A percentile compares a stretch with the other conserved stretches of the same genome.
These are phyloP conservation scores for Sanghuangporus weigelae DNA, from an alignment of 1,284 basidiomycete species.

Conservation along the genomic window DNA sequence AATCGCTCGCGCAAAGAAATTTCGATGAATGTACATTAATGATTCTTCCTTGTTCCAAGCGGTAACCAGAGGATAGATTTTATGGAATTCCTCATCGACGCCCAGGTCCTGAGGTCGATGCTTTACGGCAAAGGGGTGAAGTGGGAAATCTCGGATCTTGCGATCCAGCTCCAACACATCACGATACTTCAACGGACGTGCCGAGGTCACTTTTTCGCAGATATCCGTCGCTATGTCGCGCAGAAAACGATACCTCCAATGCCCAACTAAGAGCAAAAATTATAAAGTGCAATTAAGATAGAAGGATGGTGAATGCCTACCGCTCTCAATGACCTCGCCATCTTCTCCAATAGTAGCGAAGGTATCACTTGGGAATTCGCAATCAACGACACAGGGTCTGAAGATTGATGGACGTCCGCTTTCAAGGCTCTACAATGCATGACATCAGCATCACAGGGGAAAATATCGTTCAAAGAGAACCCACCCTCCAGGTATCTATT, in stretches of 20 bases:
- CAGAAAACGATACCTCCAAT: conserved; percentile 17
- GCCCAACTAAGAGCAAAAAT: conserved; percentile 5
- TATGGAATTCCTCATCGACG: not conserved
- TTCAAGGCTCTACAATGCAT: conserved; percentile 8
- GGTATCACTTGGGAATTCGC: conserved; percentile 11
- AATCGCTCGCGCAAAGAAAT: conserved; percentile 20
- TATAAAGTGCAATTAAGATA: not conserved
- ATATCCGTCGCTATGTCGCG: conserved; percentile 12
- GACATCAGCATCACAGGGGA: not conserved
- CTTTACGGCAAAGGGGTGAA: not conserved
- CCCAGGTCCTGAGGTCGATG: not conserved
- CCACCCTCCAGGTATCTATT: conserved; percentile 7
- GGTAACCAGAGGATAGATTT: conserved; percentile 4
- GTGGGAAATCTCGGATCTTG: conserved; percentile 16
- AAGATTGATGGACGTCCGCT: conserved; percentile 12
- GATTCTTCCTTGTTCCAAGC: conserved; percentile 7
- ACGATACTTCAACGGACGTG: conserved; percentile 15
- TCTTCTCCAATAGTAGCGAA: not conserved
- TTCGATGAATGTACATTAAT: conserved; percentile 18
- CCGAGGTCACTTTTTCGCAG: conserved; percentile 9
- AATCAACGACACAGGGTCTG: not conserved
- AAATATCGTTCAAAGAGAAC: not conserved
- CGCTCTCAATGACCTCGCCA: not conserved
- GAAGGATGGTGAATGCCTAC: not conserved
- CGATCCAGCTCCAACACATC: conserved; percentile 19